Evolutionary conservation across 2,329 filamentous ascomycete genomes (phyloP), one percentile per base, ranked within the genome.

Genomic region (Epichloe aotearoae): DNA sequence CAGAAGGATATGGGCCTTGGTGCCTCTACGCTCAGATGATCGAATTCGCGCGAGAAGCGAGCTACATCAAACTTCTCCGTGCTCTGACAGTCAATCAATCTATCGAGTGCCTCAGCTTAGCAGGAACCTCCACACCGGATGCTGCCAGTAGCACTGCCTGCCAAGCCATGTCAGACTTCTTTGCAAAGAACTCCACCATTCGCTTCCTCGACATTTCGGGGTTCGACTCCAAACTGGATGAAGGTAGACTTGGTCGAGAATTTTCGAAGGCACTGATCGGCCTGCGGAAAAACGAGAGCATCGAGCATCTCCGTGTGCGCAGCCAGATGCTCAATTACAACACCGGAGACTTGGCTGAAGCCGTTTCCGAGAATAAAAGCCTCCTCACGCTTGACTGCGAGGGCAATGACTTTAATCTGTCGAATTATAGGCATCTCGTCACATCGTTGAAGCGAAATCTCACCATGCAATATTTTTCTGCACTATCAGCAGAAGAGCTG

Each of bases 161-260:
- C 48, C 63, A 68, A 41, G 69, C 73, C 0, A 63, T 80, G 1
- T 71, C 73, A 26, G 64, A 69, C 4, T 73, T 80, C 47, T 75
- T 80, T 41, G 65, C 69, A n/a, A 64, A 65, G 26, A 80, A 80
- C 59, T 61, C 64, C 7, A 73, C 71, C 0, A 63, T 80, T 43
- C 71, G 68, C n/a, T 77, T 69, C 51, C 67, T 80, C 2, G 76
- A 80, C 55, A 63, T 80, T 7, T 80, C 77, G 1, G 77, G 77
- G 2, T 79, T 74, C 57, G 73, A 72, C 45, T 74, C 75, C 43
- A 79, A 77, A 59, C 64, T 80, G 6, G 77, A 80, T 55, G 77
- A 80, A 54, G 73, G 74, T 0, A 73, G 77, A 52, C 67, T 80
- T 10, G 76, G 76, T 15, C 71, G 67, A 52, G 74, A 74, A 8